These are phyloP conservation scores for Aristolochia californica DNA, from an alignment of 164 flowering plant genomes.

Conservation along the genomic window DNA sequence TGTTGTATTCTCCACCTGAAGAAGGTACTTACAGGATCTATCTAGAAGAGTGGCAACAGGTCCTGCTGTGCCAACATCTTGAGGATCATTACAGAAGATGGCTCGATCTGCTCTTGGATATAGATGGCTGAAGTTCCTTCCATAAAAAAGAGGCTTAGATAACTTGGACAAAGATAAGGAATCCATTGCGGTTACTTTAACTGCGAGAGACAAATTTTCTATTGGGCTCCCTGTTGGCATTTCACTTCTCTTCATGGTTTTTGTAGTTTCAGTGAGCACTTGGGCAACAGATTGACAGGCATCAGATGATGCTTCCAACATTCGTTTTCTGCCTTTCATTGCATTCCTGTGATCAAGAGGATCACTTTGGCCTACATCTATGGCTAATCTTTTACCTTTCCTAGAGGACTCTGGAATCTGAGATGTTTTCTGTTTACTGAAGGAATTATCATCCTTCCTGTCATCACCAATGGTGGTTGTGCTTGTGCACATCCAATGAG, in stretches of 20 bases:
- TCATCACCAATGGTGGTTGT: slow-evolving; percentile 3
- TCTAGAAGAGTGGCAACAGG: slow-evolving; percentile 4
- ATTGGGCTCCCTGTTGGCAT: slow-evolving; percentile 4
- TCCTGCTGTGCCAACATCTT: slow-evolving; percentile 12
- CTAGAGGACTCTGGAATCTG: slow-evolving; percentile 4
- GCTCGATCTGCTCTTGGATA: slow-evolving; percentile 7
- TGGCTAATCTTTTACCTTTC: slow-evolving; percentile 5
- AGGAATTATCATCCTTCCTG: slow-evolving; percentile 11
- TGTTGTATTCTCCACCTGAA: neutral
- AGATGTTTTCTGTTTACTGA: slow-evolving; percentile 5
- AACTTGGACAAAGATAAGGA: neutral
- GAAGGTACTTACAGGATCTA: slow-evolving; percentile 3
- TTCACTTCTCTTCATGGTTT: slow-evolving; percentile 8
- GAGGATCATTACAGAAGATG: slow-evolving; percentile 4
- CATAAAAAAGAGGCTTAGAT: neutral
- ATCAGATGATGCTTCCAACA: slow-evolving; percentile 4
- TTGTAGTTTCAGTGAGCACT: slow-evolving; percentile 12
- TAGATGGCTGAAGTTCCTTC: neutral
- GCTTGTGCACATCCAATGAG: slow-evolving; percentile 43
- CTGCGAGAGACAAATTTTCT: neutral
- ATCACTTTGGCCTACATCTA: slow-evolving; percentile 2
- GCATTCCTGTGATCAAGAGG: slow-evolving; percentile 5
- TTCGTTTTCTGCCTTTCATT: slow-evolving; percentile 1
- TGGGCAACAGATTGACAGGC: slow-evolving; percentile 3
- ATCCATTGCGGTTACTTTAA: neutral